Evolutionary conservation across 2,329 filamentous ascomycete species (phyloP), one percentile per base, ranked within the genome.

Genomic region (Bretziella fagacearum): DNA sequence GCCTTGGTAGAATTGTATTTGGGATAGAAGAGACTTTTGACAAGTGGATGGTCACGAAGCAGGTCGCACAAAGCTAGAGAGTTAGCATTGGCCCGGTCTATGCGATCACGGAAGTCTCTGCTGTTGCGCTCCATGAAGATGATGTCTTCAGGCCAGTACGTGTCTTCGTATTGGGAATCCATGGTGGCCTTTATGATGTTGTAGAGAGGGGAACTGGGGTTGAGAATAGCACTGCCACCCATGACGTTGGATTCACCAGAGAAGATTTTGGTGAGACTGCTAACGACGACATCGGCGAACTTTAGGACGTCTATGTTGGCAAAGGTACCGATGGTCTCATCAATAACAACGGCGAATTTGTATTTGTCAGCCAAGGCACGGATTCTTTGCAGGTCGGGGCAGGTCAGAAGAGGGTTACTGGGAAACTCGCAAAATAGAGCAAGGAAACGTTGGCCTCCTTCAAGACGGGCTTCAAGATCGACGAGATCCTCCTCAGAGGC

Each of bases 181-280:
- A 84, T 74, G n/a, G 70, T 68, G 4, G 66, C 58, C 58, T 85
- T 89, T n/a, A 98, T 62, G 0, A 63, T 55, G 2, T 60, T 47
- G 60, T 94, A 94, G 63, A 80, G 81, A 39, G 65, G 74, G n/a
- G 78, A 68, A 48, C 78, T 73, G 0, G 74, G 74, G 56, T 79
- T 79, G 39, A 79, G 59, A 46, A 79, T 73, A 39, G 70, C 64
- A 53, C 79, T 82, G 48, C 91, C 91, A 50, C 87, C 91, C 89
- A 96, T 96, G 54, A 98, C 91, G 61, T 98, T 96, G 61, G 84
- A 91, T 62, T 95, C 91, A 44, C 91, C 91, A 48, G 85, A 93
- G 65, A 98, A 98, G 46, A 96, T 81, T 62, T 98, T 98, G 42
- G 91, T 96, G 50, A 98, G 68, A 59, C 84, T 93, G 67, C 84